Percentiles rank a stretch among this genome's conserved stretches.
Conservation (phyloP, 139 green algal species). For the Chlamydomonas sphaeroides region DNA sequence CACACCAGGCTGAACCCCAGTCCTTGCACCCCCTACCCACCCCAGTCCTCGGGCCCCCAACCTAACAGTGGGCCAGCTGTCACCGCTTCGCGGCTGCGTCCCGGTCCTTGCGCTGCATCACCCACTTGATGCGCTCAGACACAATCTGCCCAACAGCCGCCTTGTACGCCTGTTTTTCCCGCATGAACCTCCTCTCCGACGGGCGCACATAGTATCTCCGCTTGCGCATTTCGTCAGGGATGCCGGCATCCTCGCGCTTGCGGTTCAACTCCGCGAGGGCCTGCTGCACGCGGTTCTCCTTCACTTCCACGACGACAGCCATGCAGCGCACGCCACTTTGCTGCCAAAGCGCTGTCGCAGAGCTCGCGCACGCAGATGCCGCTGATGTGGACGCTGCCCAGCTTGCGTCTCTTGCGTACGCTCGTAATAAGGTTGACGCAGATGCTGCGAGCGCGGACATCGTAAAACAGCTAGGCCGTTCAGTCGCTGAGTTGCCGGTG, state of each 20-base stretch:
- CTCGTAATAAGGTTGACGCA: not conserved
- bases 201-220: constrained; percentile 13
- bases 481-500: too few relatives aligned
- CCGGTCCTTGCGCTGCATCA: constrained; percentile 9
- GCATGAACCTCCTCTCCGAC: not conserved
- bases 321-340: not conserved
- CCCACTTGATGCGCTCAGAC: constrained; percentile 21
- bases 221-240: constrained; percentile 12
- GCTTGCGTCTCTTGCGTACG: not conserved
- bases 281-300: constrained; percentile 26
- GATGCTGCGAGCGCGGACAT: too few relatives aligned
- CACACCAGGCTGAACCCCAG: too few relatives aligned
- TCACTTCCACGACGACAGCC: constrained; percentile 6
- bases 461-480: too few relatives aligned
- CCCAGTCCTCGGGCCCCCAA: too few relatives aligned
- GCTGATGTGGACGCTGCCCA: not conserved
- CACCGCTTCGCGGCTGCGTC: too few relatives aligned
- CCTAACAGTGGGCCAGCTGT: too few relatives aligned
- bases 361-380: not conserved
- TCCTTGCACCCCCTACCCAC: too few relatives aligned
- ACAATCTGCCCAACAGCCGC: constrained; percentile 8
- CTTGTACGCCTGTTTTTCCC: constrained; percentile 13
- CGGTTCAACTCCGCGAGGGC: constrained; percentile 22
- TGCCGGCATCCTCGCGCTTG: constrained; percentile 16
- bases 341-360: too few relatives aligned